A percentile compares a stretch with the other conserved stretches of the same genome.
Conservation (phyloP, 345 rosid species). For the Trapa incisa region DNA sequence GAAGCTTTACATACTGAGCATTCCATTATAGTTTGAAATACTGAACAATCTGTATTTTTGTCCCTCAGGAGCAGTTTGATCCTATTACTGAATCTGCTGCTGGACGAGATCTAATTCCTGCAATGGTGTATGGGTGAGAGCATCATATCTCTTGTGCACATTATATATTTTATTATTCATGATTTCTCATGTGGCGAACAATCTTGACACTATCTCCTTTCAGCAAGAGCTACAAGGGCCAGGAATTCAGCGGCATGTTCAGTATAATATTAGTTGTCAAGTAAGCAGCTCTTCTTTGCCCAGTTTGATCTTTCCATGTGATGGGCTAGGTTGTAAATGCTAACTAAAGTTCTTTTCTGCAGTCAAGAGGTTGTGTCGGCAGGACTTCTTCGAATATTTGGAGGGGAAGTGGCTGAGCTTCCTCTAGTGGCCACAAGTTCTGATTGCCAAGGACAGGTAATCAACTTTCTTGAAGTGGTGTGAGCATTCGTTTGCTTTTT, state of each 20-base stretch:
- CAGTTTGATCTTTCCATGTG: neutral
- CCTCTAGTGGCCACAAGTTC: constrained; percentile 78
- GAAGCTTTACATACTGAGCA: neutral
- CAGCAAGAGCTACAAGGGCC: constrained; percentile 48
- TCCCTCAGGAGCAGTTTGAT: constrained; percentile 36
- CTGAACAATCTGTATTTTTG: neutral
- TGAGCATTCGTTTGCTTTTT: neutral
- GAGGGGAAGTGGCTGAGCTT: constrained; percentile 79
- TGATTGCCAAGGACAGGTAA: constrained; percentile 64
- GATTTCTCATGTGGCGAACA: neutral
- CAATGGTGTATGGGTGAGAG: constrained; percentile 50
- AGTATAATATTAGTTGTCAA: constrained; percentile 67
- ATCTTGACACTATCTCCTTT: neutral
- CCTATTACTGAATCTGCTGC: constrained; percentile 42
- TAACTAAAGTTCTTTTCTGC: constrained; percentile 18
- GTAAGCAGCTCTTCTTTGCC: constrained; percentile 30
- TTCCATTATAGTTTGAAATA: too few species aligned
- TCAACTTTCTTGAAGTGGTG: neutral
- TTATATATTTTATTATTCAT: neutral
- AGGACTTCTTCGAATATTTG: constrained; percentile 69
- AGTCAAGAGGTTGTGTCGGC: constrained; percentile 72
- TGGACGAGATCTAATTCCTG: constrained; percentile 67
- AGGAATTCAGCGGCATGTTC: constrained; percentile 79
- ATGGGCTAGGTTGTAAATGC: constrained; percentile 6
- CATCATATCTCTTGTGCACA: too few species aligned